Evolutionary conservation across 2,329 filamentous ascomycete species (phyloP), one percentile per base, ranked within the genome.

Genomic region (Fulvia fulva): DNA sequence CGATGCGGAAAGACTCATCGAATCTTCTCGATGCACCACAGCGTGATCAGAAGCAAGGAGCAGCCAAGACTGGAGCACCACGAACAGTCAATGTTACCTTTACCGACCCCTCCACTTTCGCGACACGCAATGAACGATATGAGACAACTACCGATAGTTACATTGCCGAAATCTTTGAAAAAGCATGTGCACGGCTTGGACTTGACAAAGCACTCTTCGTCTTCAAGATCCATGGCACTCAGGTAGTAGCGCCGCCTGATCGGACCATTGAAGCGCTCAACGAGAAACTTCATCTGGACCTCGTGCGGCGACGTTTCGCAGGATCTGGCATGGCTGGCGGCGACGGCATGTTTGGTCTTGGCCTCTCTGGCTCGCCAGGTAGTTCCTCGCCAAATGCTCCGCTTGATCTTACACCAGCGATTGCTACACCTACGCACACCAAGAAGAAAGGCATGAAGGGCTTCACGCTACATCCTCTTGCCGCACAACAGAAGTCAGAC

Each of bases 201-300:
- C 78, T 94, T 0, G 90, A 94, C 71, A 91, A 91, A 76, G 87
- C 82, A 19, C 84, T 87, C 57, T 89, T 91, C 70, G 87, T 93
- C 5, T 81, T 95, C 62, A 91, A 90, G 73, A 81, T 93, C 11
- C 86, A 87, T 0, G 85, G 85, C 14, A 89, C 88, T 2, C 87
- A 87, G 16, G 88, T 87, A 1, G 84, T 92, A 12, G 89, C 89
- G 28, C 84, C 89, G 56, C 80, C 88, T 11, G 90, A 95, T 70
- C 86, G 89, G 26, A 89, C 87, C 0, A 88, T 94, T 3, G 87
- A 89, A 61, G 90, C 89, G 0, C 86, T 94, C 12, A 89, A 89
- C 47, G 87, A 87, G 54, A 83, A 88, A 28, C 82, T 83, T 1
- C 88, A 92, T 64, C 80, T 95, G 9, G 90, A 95, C 69, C 80